phyloP scores from a whole-genome alignment of 2,329 filamentous ascomycete species.

The Aspergillus vadensis region DNA sequence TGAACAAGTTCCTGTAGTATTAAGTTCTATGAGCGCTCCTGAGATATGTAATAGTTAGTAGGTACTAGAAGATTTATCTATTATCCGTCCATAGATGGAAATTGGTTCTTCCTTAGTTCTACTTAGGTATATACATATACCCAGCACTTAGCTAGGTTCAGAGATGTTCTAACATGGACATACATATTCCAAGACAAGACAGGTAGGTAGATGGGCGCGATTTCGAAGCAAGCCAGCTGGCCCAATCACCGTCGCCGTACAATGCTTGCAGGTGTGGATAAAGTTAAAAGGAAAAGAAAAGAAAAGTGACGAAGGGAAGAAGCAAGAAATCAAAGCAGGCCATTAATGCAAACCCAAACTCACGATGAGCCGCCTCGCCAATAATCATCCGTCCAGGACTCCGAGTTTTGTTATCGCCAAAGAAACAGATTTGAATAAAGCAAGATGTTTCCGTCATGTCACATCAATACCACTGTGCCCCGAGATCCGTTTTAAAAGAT shows the following conservation, averaged over 20 bases:
- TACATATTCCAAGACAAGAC: not conserved
- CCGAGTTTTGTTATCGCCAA: constrained; percentile 16
- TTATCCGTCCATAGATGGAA: not conserved
- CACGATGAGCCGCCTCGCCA: not conserved
- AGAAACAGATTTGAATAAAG: constrained; percentile 12
- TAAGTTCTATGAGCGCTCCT: too few relatives aligned
- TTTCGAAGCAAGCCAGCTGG: not conserved
- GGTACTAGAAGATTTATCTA: too few relatives aligned
- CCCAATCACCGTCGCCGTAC: not conserved
- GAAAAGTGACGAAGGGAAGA: not conserved
- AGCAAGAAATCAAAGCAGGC: not conserved
- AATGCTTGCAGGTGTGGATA: not conserved
- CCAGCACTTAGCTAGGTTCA: not conserved
- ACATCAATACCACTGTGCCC: constrained; percentile 22
- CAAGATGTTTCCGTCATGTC: constrained; percentile 20
- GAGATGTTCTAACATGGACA: not conserved
- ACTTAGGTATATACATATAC: constrained; percentile 4
- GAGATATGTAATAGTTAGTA: too few relatives aligned
- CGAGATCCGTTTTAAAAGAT: constrained; percentile 12
- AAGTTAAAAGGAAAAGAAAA: not conserved
- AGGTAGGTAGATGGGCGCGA: not conserved
- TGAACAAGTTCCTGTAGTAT: too few relatives aligned
- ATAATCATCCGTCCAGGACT: constrained; percentile 17
- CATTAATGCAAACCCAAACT: constrained; percentile 1
- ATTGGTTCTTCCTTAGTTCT: not conserved